Evolutionary conservation across 73 alveolate genomes (phyloP).

Genomic region (Tetrahymena borealis): DNA sequence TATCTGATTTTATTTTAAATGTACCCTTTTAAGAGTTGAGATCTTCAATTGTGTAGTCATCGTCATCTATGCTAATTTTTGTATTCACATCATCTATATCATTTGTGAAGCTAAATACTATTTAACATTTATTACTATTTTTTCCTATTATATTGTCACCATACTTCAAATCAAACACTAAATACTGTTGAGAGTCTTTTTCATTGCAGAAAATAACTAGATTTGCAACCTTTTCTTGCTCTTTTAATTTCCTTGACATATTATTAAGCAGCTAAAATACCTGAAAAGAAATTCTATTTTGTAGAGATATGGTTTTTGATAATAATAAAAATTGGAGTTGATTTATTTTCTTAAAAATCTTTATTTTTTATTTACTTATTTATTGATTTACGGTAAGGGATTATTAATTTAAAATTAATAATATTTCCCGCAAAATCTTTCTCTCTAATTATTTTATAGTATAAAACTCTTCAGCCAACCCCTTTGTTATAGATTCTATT

Average conservation of each 20-base stretch:
- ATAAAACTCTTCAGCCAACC: no score
- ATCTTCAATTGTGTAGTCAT: neutral
- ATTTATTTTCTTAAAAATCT: neutral
- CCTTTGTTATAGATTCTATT: neutral
- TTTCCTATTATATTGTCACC: neutral
- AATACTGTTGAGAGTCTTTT: neutral
- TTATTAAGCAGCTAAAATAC: neutral
- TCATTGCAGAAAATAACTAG: neutral
- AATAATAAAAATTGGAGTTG: neutral
- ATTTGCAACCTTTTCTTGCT: neutral
- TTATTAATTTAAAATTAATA: neutral
- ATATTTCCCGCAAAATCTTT: neutral
- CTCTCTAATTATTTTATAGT: neutral
- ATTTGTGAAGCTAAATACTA: neutral
- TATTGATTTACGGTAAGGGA: neutral
- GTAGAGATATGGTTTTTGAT: neutral
- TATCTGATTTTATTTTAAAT: neutral
- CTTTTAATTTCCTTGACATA: neutral
- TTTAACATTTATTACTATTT: neutral
- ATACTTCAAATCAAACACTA: neutral
- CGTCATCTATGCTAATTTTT: neutral
- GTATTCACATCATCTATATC: neutral
- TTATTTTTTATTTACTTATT: neutral
- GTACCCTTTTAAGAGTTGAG: neutral
- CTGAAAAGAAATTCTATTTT: neutral